phyloP scores from a whole-genome alignment of 768 basidiomycete genomes.

The Pleurotus pulmonarius region DNA sequence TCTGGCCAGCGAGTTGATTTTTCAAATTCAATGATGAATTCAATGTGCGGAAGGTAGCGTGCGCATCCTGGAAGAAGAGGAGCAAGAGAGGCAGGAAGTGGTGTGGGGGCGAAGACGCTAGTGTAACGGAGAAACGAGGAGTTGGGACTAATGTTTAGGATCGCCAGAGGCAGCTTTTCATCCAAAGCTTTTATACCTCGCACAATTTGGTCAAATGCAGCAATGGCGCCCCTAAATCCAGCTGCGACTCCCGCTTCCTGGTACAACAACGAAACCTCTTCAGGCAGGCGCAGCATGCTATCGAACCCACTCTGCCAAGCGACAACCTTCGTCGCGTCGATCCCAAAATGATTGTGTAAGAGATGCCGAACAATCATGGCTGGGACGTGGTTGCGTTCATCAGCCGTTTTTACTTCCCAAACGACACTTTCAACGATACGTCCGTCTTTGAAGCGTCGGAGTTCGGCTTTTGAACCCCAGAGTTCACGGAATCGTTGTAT shows the following conservation, averaged over 20 bases:
- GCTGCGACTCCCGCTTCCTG: constrained; percentile 33
- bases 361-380: constrained; percentile 70
- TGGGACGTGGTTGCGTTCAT: constrained; percentile 80
- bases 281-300: constrained; percentile 53
- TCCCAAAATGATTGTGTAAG: constrained; percentile 71
- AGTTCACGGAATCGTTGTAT: constrained; percentile 69
- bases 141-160: constrained; percentile 72
- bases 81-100: constrained; percentile 53
- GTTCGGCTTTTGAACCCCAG: constrained; percentile 91
- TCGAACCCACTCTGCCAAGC: constrained; percentile 63
- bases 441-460: constrained; percentile 95
- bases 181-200: constrained; percentile 69
- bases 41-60: constrained; percentile 65
- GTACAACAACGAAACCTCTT: constrained; percentile 43
- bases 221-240: constrained; percentile 71
- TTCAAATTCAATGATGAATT: constrained; percentile 85
- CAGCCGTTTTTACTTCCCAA: constrained; percentile 82
- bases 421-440: constrained; percentile 92
- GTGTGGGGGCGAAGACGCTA: constrained; percentile 75
- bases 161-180: constrained; percentile 71
- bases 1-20: constrained; percentile 94
- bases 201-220: constrained; percentile 77
- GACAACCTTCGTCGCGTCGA: constrained; percentile 47
- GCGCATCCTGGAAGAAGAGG: constrained; percentile 54
- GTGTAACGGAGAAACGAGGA: constrained; percentile 81